A percentile compares a stretch with the other conserved stretches of the same genome.
phyloP scores from a whole-genome alignment of 2,329 filamentous ascomycete genomes.

The Fusarium annulatum region DNA sequence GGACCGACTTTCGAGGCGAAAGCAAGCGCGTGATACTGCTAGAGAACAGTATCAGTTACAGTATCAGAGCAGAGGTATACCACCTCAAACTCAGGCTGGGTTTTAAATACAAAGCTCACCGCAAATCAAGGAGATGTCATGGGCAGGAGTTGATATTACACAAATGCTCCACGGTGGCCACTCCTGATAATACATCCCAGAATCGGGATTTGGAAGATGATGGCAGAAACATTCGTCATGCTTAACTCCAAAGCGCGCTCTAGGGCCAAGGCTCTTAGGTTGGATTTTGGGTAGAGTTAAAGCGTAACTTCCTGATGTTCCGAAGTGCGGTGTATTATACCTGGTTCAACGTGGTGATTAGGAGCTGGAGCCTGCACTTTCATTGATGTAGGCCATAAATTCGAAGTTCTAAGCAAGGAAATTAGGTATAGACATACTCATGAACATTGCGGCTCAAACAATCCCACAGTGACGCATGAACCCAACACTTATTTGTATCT shows the following conservation, averaged over 20 bases:
- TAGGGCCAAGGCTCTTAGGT: neutral
- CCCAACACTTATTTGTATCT: neutral
- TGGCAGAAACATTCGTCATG: neutral
- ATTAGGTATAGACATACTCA: neutral
- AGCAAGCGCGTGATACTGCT: constrained; percentile 47
- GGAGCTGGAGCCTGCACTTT: neutral
- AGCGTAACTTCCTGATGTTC: neutral
- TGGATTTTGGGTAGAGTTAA: neutral
- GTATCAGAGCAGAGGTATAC: constrained; percentile 47
- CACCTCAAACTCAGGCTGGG: constrained; percentile 27
- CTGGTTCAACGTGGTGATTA: neutral
- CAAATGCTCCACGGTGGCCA: constrained; percentile 54
- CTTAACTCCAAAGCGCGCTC: neutral
- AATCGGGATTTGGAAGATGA: neutral
- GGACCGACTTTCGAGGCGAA: constrained; percentile 55
- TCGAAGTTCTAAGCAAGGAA: neutral
- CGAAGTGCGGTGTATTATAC: neutral
- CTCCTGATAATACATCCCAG: constrained; percentile 8
- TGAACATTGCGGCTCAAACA: neutral
- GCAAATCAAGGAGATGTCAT: constrained; percentile 51
- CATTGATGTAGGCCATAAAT: neutral
- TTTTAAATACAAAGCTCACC: constrained; percentile 42
- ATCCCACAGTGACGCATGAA: neutral
- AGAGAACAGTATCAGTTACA: constrained; percentile 52
- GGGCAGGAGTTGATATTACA: constrained; percentile 58